Evolutionary conservation across 2,329 filamentous ascomycete genomes (phyloP).

Genomic region (Lachnellula arida): DNA sequence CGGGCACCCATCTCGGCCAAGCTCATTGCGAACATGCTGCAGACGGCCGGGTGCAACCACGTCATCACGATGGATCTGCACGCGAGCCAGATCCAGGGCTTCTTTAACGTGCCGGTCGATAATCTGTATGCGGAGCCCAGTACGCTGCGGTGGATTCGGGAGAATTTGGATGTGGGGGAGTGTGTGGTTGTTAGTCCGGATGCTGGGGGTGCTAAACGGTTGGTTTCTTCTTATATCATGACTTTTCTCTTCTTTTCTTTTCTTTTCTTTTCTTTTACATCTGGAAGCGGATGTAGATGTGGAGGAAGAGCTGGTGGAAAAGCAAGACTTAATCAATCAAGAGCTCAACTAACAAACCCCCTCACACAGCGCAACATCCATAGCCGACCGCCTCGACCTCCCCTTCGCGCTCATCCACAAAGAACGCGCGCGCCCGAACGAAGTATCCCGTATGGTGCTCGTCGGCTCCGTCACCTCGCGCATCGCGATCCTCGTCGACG

Average conservation of each 20-base stretch:
- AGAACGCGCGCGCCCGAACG: slow-evolving; percentile 85
- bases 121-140: slow-evolving; percentile 93
- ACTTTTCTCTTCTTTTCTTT: neutral
- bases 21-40: slow-evolving; percentile 95
- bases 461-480: slow-evolving; percentile 90
- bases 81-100: slow-evolving; percentile 89
- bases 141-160: slow-evolving; percentile 83
- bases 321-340: neutral
- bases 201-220: slow-evolving; percentile 89
- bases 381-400: slow-evolving; percentile 85
- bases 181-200: slow-evolving; percentile 94
- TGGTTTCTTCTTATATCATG: slow-evolving; percentile 13
- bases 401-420: slow-evolving; percentile 96
- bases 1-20: slow-evolving; percentile 95
- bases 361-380: slow-evolving; percentile 67
- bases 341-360: neutral
- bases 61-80: slow-evolving; percentile 97
- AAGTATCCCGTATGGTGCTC: slow-evolving; percentile 91
- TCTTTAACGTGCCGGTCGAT: slow-evolving; percentile 76
- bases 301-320: no score
- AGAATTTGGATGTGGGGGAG: slow-evolving; percentile 75
- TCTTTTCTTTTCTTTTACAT: neutral
- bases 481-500: slow-evolving; percentile 92
- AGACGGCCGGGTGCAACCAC: slow-evolving; percentile 87
- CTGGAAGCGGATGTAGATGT: neutral